These are phyloP conservation scores for Bruguiera gymnorhiza DNA, from an alignment of 345 rosid species.

Conservation along the genomic window DNA sequence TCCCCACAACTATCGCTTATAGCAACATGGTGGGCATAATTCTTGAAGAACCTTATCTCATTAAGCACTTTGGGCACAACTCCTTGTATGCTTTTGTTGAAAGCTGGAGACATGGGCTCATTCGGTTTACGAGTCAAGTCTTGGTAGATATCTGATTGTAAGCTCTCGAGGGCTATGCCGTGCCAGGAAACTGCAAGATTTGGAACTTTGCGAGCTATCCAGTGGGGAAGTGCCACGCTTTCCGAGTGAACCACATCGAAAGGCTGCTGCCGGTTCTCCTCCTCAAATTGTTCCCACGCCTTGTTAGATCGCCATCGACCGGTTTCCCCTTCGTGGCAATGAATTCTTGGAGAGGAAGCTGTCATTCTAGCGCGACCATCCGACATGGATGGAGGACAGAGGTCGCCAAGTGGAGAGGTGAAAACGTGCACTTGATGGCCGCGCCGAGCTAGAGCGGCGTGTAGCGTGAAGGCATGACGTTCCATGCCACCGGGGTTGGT, in stretches of 20 bases:
- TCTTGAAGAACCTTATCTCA: slow-evolving; percentile 79
- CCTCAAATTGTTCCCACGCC: slow-evolving; percentile 79
- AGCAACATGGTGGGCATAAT: slow-evolving; percentile 78
- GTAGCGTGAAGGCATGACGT: slow-evolving; percentile 84
- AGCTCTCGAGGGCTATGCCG: slow-evolving; percentile 85
- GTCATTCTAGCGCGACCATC: not conserved
- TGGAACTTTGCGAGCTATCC: slow-evolving; percentile 54
- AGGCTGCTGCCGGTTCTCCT: slow-evolving; percentile 47
- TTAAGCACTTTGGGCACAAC: slow-evolving; percentile 66
- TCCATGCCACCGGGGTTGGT: slow-evolving; percentile 92
- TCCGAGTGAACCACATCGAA: slow-evolving; percentile 88
- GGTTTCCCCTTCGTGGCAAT: slow-evolving; percentile 67
- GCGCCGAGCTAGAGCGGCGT: slow-evolving; percentile 64
- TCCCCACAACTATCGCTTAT: slow-evolving; percentile 96
- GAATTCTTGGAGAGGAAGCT: slow-evolving; percentile 37
- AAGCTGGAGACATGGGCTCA: slow-evolving; percentile 54
- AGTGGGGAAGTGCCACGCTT: slow-evolving; percentile 84
- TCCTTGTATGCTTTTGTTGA: slow-evolving; percentile 49
- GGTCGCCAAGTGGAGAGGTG: slow-evolving; percentile 58
- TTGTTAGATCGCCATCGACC: slow-evolving; percentile 73
- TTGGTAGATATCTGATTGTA: slow-evolving; percentile 72
- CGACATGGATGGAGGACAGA: slow-evolving; percentile 6
- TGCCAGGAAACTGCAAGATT: slow-evolving; percentile 90
- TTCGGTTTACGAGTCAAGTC: slow-evolving; percentile 61
- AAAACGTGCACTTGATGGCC: slow-evolving; percentile 84